Percentiles rank a stretch among this genome's conserved stretches.
Conservation (phyloP, 352 stramenopile species). For the Globisporangium irregulare region DNA sequence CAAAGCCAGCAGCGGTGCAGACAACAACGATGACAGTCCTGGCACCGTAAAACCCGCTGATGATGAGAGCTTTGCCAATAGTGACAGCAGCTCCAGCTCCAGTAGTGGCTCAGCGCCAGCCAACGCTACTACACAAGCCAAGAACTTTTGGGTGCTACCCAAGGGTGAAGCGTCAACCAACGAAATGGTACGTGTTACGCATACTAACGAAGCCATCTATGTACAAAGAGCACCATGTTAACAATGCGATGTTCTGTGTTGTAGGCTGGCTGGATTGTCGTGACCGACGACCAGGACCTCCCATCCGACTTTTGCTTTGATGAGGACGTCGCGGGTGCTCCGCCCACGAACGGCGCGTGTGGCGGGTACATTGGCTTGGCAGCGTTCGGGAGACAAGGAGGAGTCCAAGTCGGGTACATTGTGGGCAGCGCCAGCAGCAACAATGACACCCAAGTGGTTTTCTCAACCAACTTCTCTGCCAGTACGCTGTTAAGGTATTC, state of each 20-base stretch:
- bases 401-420: slow-evolving; percentile 1
- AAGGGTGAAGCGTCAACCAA: neutral
- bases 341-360: neutral
- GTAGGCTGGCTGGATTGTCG: neutral
- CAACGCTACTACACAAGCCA: neutral
- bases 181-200: neutral
- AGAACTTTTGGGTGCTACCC: slow-evolving; percentile 1
- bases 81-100: neutral
- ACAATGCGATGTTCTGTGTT: neutral
- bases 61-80: neutral
- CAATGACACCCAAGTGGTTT: neutral
- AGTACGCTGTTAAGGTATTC: neutral
- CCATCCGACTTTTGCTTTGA: neutral
- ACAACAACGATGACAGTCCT: neutral
- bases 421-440: neutral
- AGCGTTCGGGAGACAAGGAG: neutral
- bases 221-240: neutral
- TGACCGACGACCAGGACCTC: neutral
- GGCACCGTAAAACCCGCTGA: neutral
- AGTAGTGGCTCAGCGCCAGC: neutral
- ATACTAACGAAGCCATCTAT: neutral
- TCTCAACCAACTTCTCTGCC: neutral
- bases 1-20: neutral
- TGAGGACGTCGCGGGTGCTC: neutral
- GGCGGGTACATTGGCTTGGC: slow-evolving; percentile 2